These are phyloP conservation scores for Trichoderma gracile DNA, from an alignment of 2,329 filamentous ascomycete species.

Conservation along the genomic window DNA sequence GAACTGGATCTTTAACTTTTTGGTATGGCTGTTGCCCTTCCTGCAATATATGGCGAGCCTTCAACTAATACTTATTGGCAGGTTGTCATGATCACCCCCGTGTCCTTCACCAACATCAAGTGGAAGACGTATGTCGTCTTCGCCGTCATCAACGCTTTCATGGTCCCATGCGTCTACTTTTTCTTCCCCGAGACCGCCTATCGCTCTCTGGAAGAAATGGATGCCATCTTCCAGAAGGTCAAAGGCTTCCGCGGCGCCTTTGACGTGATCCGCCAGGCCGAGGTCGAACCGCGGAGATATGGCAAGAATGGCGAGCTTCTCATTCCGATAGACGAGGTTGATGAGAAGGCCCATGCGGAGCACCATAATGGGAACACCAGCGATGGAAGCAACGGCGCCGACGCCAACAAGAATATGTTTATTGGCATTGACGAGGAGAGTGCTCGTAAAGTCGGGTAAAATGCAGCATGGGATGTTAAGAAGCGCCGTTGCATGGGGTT, in stretches of 20 bases:
- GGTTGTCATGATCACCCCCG: slow-evolving; percentile 63
- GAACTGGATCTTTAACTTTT: slow-evolving; percentile 66
- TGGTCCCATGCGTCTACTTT: slow-evolving; percentile 59
- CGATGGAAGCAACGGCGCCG: slow-evolving; percentile 29
- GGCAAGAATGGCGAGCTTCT: slow-evolving; percentile 61
- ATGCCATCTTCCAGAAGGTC: slow-evolving; percentile 62
- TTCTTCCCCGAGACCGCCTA: slow-evolving; percentile 67
- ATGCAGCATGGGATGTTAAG: neutral
- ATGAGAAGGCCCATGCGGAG: slow-evolving; percentile 40
- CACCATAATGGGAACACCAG: slow-evolving; percentile 36
- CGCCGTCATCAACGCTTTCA: slow-evolving; percentile 63
- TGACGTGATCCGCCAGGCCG: slow-evolving; percentile 41
- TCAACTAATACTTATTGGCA: slow-evolving; percentile 12
- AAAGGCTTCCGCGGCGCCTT: slow-evolving; percentile 44
- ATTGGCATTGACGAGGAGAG: slow-evolving; percentile 40
- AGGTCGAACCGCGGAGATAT: slow-evolving; percentile 55
- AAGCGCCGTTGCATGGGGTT: neutral
- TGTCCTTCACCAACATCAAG: slow-evolving; percentile 57
- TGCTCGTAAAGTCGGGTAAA: slow-evolving; percentile 31
- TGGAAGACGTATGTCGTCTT: slow-evolving; percentile 67
- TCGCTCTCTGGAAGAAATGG: slow-evolving; percentile 66
- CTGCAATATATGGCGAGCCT: neutral
- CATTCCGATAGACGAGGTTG: slow-evolving; percentile 46
- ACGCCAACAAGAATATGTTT: slow-evolving; percentile 35
- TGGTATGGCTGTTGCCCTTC: slow-evolving; percentile 36